Base-by-base conservation (phyloP, 352 stramenopile species). In the Phytophthora idaei region DNA sequence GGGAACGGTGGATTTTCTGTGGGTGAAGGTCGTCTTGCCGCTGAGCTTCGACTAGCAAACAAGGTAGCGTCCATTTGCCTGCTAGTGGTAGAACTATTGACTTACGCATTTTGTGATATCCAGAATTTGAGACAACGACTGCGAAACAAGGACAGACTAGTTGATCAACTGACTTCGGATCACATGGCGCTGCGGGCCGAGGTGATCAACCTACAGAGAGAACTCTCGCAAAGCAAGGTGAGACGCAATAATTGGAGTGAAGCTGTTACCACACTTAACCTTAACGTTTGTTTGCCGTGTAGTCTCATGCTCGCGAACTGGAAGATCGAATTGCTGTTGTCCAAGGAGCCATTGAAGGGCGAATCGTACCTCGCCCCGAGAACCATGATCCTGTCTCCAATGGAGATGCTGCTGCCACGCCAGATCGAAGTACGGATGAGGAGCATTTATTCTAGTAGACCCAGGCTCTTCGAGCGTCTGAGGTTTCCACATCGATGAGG, bases 101-200 rank as follows among this genome's bases (percentile, higher is more conserved):
- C 31, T 56, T 17, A 49, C 29, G 44, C 54, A 36, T 39, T 63
- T 50, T 61, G 28, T 64, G 29, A 31, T 63, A 27, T 53, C n/a
- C 61, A 95, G 88, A 96, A 94, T 67, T 67, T 96, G 45, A 73
- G 85, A 52, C 83, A 86, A 42, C 78, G 88, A 41, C 64, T 96
- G 41, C 81, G 81, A 10, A 92, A 92, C 69, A 96, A 94, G 39
- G 86, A 96, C 66, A 89, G 90, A 50, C 52, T 94, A 3, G 78
- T 96, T 37, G 85, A 94, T 52, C 84, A 94, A 58, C 64, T 95
- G 34, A 89, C 83, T 14, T 79, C 74, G n/a, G 88, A 95, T 34
- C 85, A 95, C 49, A 77, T 81, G 57, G 73, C 76, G 34, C 59
- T 94, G 15, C 76, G 78, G 15, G 53, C 70, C 0, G 77, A 92